These are phyloP conservation scores for Panaeolus cyanescens DNA, from an alignment of 768 basidiomycete genomes.

Conservation along the genomic window DNA sequence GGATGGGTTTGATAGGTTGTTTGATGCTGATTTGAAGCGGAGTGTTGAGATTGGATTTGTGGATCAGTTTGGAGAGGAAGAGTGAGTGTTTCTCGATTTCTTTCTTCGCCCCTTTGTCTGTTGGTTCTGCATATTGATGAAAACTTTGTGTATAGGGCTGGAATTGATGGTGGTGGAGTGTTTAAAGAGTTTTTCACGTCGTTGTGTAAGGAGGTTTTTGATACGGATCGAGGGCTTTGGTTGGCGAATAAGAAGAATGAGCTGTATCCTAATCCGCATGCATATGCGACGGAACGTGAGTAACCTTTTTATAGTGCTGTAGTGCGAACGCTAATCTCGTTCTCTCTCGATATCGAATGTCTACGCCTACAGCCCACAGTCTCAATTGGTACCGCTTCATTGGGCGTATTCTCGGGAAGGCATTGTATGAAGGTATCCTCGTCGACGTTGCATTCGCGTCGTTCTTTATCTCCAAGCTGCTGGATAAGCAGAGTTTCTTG, in stretches of 20 bases:
- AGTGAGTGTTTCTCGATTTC: conserved; percentile 45
- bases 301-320: conserved; percentile 8
- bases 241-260: conserved; percentile 88
- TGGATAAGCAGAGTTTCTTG: conserved; percentile 88
- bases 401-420: conserved; percentile 93
- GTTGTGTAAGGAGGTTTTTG: conserved; percentile 91
- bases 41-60: conserved; percentile 89
- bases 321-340: not conserved
- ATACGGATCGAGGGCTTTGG: conserved; percentile 94
- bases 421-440: conserved; percentile 94
- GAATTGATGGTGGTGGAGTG: conserved; percentile 95
- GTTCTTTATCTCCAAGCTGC: conserved; percentile 94
- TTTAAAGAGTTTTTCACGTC: conserved; percentile 98
- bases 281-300: conserved; percentile 86
- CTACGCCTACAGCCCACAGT: conserved; percentile 60
- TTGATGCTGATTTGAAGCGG: conserved; percentile 78
- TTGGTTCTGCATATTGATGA: not conserved
- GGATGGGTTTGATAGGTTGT: conserved; percentile 88
- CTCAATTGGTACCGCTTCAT: conserved; percentile 93
- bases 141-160: conserved; percentile 52
- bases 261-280: conserved; percentile 92
- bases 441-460: conserved; percentile 94
- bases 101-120: not conserved
- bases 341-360: not conserved
- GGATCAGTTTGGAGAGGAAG: conserved; percentile 83